Conservation (phyloP, 495 filamentous ascomycete species). For the Aspergillus asperescens region DNA sequence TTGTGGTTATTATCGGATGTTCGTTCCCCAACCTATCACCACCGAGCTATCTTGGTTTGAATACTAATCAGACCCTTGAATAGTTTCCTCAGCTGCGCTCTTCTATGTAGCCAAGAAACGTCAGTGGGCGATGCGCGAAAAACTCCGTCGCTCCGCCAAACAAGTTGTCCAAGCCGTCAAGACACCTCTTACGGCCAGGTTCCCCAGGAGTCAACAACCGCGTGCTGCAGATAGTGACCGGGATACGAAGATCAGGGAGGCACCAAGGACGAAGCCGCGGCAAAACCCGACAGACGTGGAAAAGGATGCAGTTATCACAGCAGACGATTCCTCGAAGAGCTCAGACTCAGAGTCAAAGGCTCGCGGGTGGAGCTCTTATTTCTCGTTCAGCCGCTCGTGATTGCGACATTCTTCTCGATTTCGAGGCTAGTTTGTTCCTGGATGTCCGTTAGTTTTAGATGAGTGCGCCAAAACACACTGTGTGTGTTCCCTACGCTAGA, state of each 20-base stretch:
- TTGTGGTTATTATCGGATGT: slow-evolving; percentile 27
- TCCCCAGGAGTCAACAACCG: slow-evolving; percentile 11
- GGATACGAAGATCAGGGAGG: not conserved
- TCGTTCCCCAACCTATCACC: not conserved
- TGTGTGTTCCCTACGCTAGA: not conserved
- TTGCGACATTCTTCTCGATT: not conserved
- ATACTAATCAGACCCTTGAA: not conserved
- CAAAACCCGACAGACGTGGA: slow-evolving; percentile 8
- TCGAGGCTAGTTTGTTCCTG: no score
- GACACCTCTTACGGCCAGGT: slow-evolving; percentile 23
- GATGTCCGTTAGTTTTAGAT: not conserved
- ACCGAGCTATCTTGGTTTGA: not conserved
- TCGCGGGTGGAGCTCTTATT: slow-evolving; percentile 12
- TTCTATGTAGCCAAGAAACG: slow-evolving; percentile 49
- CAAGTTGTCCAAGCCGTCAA: slow-evolving; percentile 35
- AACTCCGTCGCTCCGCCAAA: slow-evolving; percentile 38
- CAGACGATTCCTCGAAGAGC: not conserved
- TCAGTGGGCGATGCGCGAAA: slow-evolving; percentile 48
- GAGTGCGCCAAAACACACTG: not conserved
- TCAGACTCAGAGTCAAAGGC: not conserved
- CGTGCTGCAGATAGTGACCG: not conserved
- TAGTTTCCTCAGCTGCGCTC: slow-evolving; percentile 42
- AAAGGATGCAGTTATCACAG: slow-evolving; percentile 12
- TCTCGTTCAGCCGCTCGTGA: slow-evolving; percentile 8
- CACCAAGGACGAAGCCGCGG: not conserved